These are phyloP conservation scores for Eimeria sp. DNA, from an alignment of 169 alveolate genomes.

Conservation along the genomic window DNA sequence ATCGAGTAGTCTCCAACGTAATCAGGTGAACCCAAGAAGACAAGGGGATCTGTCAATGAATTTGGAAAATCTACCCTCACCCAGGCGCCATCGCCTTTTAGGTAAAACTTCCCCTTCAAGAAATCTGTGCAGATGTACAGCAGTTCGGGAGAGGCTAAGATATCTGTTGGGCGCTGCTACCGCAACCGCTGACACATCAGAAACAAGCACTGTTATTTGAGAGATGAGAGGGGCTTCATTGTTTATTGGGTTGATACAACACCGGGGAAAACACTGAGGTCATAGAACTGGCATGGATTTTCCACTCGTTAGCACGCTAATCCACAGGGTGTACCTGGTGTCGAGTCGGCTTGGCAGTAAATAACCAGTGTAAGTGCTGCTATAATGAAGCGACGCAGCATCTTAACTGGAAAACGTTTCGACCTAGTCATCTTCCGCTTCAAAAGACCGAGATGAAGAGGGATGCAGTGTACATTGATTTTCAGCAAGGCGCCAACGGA, in stretches of 20 bases:
- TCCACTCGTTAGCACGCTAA: background rate
- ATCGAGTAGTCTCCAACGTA: constrained; percentile 53
- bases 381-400: background rate
- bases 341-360: constrained; percentile 44
- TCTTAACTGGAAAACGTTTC: background rate
- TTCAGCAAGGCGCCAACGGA: background rate
- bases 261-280: background rate
- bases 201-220: background rate
- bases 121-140: constrained; percentile 26
- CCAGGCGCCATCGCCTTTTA: constrained; percentile 73
- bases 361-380: background rate
- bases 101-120: constrained; percentile 40
- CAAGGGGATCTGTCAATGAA: constrained; percentile 8
- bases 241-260: background rate
- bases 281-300: background rate
- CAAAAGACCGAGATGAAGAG: background rate
- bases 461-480: background rate
- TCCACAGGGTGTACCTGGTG: constrained; percentile 24
- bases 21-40: constrained; percentile 68
- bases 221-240: background rate
- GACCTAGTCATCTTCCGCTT: background rate
- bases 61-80: constrained; percentile 43
- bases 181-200: background rate
- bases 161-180: background rate
- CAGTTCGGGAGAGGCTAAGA: background rate